A percentile compares a stretch with the other conserved stretches of the same genome.
These are phyloP conservation scores for Tetrahymena thermophila DNA, from an alignment of 73 alveolate species.

Conservation along the genomic window DNA sequence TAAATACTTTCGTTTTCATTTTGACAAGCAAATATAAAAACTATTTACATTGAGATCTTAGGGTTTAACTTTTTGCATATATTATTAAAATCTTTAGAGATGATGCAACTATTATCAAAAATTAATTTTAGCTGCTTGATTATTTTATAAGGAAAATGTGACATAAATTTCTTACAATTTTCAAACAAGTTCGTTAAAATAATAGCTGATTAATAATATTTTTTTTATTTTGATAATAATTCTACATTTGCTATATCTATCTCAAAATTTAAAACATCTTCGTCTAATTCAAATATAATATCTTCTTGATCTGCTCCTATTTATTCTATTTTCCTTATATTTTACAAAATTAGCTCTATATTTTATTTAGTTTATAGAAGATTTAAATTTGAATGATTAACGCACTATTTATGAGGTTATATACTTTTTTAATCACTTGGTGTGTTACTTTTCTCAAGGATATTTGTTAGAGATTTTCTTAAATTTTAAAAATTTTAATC, in stretches of 20 bases:
- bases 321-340: not conserved
- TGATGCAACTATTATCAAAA: not conserved
- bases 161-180: not conserved
- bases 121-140: too few species aligned
- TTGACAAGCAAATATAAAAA: not conserved
- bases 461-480: too few species aligned
- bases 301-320: not conserved
- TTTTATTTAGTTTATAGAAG: too few species aligned
- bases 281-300: not conserved
- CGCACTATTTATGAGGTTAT: too few species aligned
- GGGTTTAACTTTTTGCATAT: not conserved
- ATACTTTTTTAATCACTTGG: too few species aligned
- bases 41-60: not conserved
- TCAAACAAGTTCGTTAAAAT: not conserved
- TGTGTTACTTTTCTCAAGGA: too few species aligned
- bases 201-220: not conserved
- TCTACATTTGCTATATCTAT: not conserved
- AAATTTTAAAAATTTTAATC: too few species aligned
- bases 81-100: not conserved
- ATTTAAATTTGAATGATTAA: too few species aligned
- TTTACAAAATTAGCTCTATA: too few species aligned
- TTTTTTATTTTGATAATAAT: not conserved
- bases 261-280: not conserved
- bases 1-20: too few species aligned
- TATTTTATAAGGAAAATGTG: not conserved